Evolutionary conservation across 2,329 filamentous ascomycete genomes (phyloP).

Genomic region (Thyridium curvatum): DNA sequence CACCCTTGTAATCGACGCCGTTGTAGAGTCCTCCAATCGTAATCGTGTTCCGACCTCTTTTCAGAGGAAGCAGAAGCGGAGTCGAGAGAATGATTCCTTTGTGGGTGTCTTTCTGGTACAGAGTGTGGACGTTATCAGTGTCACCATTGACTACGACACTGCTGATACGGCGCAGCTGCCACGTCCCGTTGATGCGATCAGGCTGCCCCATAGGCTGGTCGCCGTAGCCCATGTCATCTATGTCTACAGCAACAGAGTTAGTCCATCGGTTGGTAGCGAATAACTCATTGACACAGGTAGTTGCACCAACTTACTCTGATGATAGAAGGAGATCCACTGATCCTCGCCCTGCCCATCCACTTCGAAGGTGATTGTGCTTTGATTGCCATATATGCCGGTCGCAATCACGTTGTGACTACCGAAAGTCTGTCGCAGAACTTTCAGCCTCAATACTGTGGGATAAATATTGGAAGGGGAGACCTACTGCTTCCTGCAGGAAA

Average conservation of each 20-base stretch:
- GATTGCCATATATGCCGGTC: slow-evolving; percentile 48
- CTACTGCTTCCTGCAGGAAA: slow-evolving; percentile 44
- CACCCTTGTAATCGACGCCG: slow-evolving; percentile 48
- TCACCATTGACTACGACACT: slow-evolving; percentile 55
- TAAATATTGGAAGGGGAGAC: no score
- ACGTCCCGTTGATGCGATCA: slow-evolving; percentile 52
- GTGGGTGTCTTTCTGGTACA: slow-evolving; percentile 46
- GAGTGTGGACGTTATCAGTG: slow-evolving; percentile 37
- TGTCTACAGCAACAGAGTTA: no score
- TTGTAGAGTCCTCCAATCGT: slow-evolving; percentile 52
- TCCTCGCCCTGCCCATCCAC: slow-evolving; percentile 42
- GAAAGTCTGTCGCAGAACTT: no score
- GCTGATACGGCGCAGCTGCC: slow-evolving; percentile 53
- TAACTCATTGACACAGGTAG: no score
- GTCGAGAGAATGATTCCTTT: slow-evolving; percentile 56
- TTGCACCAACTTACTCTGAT: slow-evolving; percentile 47
- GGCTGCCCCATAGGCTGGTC: slow-evolving; percentile 48
- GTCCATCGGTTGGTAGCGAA: no score
- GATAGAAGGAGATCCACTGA: slow-evolving; percentile 53
- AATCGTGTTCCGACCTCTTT: slow-evolving; percentile 47
- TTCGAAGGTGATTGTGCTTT: slow-evolving; percentile 45
- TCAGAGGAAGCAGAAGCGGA: slow-evolving; percentile 45
- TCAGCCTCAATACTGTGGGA: no score
- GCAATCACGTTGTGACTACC: slow-evolving; percentile 37
- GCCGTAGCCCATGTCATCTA: slow-evolving; percentile 55